Base-by-base conservation (phyloP, 495 filamentous ascomycete genomes). In the Podospora bellae-mahoneyi region DNA sequence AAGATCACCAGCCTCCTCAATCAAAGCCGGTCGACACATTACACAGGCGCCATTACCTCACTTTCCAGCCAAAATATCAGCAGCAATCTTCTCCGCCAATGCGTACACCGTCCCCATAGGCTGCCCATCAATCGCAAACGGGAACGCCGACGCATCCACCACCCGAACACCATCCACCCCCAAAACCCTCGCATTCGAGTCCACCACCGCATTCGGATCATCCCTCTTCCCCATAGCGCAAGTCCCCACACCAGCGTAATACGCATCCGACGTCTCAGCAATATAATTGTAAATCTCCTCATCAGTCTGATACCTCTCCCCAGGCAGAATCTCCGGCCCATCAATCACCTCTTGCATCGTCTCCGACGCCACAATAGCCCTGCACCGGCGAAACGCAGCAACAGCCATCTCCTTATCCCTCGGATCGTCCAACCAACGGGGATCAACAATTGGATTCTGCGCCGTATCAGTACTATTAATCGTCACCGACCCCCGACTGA, bases 401-500 rank as follows among this genome's bases (percentile, higher is more conserved):
- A 88, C 71, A 10, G 79, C 76, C 6, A 86, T 32, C 16, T 84
- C 79, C 16, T 65, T 66, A 67, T 87, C 86, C 2, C 77, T 73
- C 0, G 78, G 74, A 62, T 85, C 69, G 3, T 70, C 76, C 9
- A 87, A 74, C 74, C 77, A 87, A 64, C 77, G 75, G 1, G 77
- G 82, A 70, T 86, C 79, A 68, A 84, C 75, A 64, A 80, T 64
- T 13, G 83, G 87, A 0, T 74, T 67, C 63, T 84, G 82, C 0
- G 70, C 44, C 3, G 76, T 84, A 61, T 79, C 67, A 5, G 74
- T 66, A 7, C 79, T 82, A 1, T 32, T 34, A 64, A 90, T 84
- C 0, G 81, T 86, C 39, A 90, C 77, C 71, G 79, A 84, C 19
- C 88, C 88, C 0, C 82, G 79, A 5, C 82, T 84, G 0, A 84